These are phyloP conservation scores for Lactifluus piperatus DNA, from an alignment of 768 basidiomycete genomes.

Conservation along the genomic window DNA sequence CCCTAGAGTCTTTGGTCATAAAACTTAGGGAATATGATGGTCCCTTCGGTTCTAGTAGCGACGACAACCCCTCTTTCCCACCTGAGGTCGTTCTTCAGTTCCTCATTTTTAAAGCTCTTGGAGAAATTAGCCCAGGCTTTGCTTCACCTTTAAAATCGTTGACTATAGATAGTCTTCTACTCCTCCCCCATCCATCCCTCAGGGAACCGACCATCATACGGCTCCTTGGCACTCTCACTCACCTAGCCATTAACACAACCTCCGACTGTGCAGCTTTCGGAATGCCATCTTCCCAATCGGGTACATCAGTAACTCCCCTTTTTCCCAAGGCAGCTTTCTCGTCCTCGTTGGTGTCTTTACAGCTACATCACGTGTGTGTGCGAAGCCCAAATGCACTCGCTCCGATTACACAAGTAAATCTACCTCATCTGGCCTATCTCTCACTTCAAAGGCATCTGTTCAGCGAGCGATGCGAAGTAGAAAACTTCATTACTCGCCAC, in stretches of 20 bases:
- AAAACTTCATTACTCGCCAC: constrained; percentile 6
- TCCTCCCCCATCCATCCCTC: background rate
- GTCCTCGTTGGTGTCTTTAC: constrained; percentile 3
- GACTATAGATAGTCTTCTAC: background rate
- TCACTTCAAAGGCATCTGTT: constrained; percentile 6
- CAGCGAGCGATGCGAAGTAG: background rate
- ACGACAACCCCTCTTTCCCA: background rate
- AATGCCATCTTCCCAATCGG: background rate
- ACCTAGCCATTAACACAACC: background rate
- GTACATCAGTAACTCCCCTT: background rate
- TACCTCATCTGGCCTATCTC: background rate
- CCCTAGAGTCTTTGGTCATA: constrained; percentile 1
- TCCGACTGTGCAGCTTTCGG: background rate
- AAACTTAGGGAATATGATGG: background rate
- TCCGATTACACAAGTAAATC: background rate
- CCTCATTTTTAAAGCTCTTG: constrained; percentile 4
- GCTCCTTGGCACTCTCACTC: background rate
- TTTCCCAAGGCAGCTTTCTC: background rate
- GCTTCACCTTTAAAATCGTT: background rate
- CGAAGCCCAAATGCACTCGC: background rate
- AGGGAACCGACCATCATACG: background rate
- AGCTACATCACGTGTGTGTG: background rate
- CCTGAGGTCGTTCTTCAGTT: constrained; percentile 7
- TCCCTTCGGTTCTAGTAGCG: background rate
- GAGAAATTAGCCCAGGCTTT: background rate